A percentile compares a stretch with the other conserved stretches of the same genome.
These are phyloP conservation scores for Sordariomycetes sp. DNA, from an alignment of 2,329 filamentous ascomycete species.

Conservation along the genomic window DNA sequence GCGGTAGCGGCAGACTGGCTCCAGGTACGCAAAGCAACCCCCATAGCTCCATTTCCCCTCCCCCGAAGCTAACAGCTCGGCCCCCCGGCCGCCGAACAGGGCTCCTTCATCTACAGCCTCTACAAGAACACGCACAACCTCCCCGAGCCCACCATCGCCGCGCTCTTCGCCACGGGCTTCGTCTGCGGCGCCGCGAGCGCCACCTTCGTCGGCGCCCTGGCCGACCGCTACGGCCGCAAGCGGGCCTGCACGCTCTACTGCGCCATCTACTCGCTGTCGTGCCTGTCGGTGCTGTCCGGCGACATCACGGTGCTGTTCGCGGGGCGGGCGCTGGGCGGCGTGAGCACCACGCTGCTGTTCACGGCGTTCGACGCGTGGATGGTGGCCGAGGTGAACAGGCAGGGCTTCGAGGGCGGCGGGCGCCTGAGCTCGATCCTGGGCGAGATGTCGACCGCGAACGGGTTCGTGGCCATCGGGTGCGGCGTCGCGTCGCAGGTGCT, in stretches of 20 bases:
- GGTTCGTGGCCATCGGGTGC: background rate
- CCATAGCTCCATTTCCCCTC: background rate
- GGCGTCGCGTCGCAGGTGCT: background rate
- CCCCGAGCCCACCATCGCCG: conserved; percentile 30
- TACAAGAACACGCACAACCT: conserved; percentile 29
- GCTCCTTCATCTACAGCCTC: conserved; percentile 22
- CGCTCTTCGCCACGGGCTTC: conserved; percentile 35
- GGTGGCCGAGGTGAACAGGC: conserved; percentile 42
- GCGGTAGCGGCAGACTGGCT: conserved; percentile 22
- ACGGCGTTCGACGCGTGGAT: conserved; percentile 52
- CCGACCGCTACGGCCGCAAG: conserved; percentile 35
- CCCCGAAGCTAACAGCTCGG: background rate
- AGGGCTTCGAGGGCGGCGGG: conserved; percentile 19
- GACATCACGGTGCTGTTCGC: conserved; percentile 33
- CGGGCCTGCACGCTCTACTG: conserved; percentile 43
- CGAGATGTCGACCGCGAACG: background rate
- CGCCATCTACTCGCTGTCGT: conserved; percentile 37
- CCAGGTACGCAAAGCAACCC: conserved; percentile 13
- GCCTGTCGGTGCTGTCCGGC: conserved; percentile 36
- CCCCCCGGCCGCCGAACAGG: no score
- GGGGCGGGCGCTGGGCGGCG: conserved; percentile 42
- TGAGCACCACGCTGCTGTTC: conserved; percentile 46
- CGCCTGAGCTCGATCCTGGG: background rate
- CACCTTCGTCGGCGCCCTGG: conserved; percentile 23
- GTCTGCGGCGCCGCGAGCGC: conserved; percentile 35